Evolutionary conservation across 768 basidiomycete genomes (phyloP), one percentile per base, ranked within the genome.

Genomic region (Pholiota molesta): DNA sequence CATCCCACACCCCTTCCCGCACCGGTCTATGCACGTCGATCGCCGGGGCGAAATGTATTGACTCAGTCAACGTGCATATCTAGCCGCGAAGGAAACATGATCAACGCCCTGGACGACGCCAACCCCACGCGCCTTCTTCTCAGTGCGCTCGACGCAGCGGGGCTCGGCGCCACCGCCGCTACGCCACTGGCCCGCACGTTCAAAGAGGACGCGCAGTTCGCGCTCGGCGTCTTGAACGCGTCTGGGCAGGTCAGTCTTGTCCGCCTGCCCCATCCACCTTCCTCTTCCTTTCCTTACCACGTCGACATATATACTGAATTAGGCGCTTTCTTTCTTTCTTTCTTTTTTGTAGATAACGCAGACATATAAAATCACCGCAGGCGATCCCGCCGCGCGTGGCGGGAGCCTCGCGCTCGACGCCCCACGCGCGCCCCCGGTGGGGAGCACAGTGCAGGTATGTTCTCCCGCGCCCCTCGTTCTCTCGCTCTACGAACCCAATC

Each of bases 21-120:
- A n/a, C n/a, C n/a, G n/a, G n/a, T n/a, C n/a, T n/a, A 16, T 37
- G 35, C 35, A 13, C 35, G 11, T 16, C 35, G 6, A 37, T 16
- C 9, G 6, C 10, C 6, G 31, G 9, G 31, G 11, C 35, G 11
- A 37, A 37, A 3, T 6, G 5, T 37, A 37, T 5, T 14, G 5
- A 37, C 35, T 37, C 31, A 9, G 11, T 9, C 13, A 37, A 37
- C 35, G 3, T 37, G 35, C 42, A 45, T 33, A 33, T 26, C 13
- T 62, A 90, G 90, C 29, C 80, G 84, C 6, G 86, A 90, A 73
- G 92, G 91, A 2, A 94, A 93, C 67, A 80, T 94, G 65, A 75
- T 94, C 45, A 81, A 86, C 53, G 70, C 81, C 5, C 72, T 93
- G 1, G 76, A 90, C 64, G 69, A 74, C 39, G 65, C 73, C 17